These are phyloP conservation scores for Metschnikowia picachoensis DNA, from an alignment of 805 yeast species.

Conservation along the genomic window DNA sequence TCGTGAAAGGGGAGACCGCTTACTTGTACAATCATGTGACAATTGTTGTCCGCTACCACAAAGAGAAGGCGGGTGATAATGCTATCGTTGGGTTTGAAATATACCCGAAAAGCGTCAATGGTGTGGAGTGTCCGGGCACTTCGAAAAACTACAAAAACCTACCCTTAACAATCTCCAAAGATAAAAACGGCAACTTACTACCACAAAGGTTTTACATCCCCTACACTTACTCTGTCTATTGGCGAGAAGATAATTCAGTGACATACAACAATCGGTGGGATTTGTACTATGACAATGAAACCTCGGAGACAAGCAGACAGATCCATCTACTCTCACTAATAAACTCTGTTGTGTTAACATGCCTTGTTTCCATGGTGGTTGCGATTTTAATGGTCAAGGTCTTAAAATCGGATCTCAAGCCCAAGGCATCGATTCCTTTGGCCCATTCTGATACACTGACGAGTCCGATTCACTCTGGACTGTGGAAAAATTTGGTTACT, in stretches of 20 bases:
- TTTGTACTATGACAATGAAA: constrained; percentile 57
- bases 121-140: constrained; percentile 70
- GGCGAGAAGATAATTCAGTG: constrained; percentile 75
- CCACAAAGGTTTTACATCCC: constrained; percentile 49
- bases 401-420: constrained; percentile 47
- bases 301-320: constrained; percentile 37
- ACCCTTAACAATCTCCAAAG: constrained; percentile 41
- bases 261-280: constrained; percentile 72
- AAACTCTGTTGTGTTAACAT: constrained; percentile 64
- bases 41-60: constrained; percentile 72
- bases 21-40: constrained; percentile 77
- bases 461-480: constrained; percentile 8
- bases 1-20: constrained; percentile 49
- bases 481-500: constrained; percentile 51
- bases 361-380: constrained; percentile 59
- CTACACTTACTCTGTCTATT: constrained; percentile 80
- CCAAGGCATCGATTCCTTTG: constrained; percentile 24
- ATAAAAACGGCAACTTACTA: constrained; percentile 19
- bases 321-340: constrained; percentile 78
- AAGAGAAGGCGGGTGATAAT: constrained; percentile 34
- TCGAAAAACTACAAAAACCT: constrained; percentile 55
- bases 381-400: constrained; percentile 60
- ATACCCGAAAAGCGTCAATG: constrained; percentile 75
- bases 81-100: constrained; percentile 87
- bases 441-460: constrained; percentile 6